Evolutionary conservation across 1,284 basidiomycete genomes (phyloP).

Genomic region (Leccinum subfulvum): DNA sequence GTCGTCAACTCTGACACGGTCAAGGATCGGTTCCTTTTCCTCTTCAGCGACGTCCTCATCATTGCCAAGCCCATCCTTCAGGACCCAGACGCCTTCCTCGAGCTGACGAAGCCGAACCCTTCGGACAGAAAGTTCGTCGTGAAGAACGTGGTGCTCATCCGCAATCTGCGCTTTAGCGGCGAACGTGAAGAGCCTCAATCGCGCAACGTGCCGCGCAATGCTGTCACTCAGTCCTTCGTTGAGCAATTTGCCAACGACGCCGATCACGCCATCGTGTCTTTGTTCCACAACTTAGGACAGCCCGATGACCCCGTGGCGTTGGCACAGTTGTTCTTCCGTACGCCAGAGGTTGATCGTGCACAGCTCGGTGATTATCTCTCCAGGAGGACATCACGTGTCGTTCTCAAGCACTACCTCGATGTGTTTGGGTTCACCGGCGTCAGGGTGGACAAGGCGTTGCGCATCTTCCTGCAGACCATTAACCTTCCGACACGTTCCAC

Average conservation of each 20-base stretch:
- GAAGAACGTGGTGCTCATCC: slow-evolving; percentile 83
- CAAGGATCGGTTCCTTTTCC: slow-evolving; percentile 93
- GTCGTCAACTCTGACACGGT: slow-evolving; percentile 92
- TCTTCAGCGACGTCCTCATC: slow-evolving; percentile 93
- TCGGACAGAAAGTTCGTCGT: slow-evolving; percentile 84
- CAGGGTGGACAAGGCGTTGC: slow-evolving; percentile 85
- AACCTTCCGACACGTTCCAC: slow-evolving; percentile 59
- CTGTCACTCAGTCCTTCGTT: slow-evolving; percentile 68
- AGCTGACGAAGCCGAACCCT: slow-evolving; percentile 60
- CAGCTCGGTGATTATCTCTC: slow-evolving; percentile 83
- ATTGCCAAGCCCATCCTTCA: slow-evolving; percentile 74
- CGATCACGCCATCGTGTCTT: slow-evolving; percentile 64
- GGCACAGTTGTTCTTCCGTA: slow-evolving; percentile 83
- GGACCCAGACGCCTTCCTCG: slow-evolving; percentile 59
- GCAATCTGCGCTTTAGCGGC: slow-evolving; percentile 64
- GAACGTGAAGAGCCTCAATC: slow-evolving; percentile 59
- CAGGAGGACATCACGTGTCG: slow-evolving; percentile 64
- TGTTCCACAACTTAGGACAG: slow-evolving; percentile 58
- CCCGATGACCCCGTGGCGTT: slow-evolving; percentile 65
- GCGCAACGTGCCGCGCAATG: slow-evolving; percentile 49
- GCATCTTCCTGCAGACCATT: slow-evolving; percentile 84
- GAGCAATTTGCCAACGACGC: slow-evolving; percentile 73
- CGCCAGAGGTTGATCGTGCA: slow-evolving; percentile 80
- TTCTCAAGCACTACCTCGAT: slow-evolving; percentile 39
- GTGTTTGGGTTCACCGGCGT: slow-evolving; percentile 83